Evolutionary conservation across 106 monocot species (phyloP).

Genomic region (Amphibolis antarctica): DNA sequence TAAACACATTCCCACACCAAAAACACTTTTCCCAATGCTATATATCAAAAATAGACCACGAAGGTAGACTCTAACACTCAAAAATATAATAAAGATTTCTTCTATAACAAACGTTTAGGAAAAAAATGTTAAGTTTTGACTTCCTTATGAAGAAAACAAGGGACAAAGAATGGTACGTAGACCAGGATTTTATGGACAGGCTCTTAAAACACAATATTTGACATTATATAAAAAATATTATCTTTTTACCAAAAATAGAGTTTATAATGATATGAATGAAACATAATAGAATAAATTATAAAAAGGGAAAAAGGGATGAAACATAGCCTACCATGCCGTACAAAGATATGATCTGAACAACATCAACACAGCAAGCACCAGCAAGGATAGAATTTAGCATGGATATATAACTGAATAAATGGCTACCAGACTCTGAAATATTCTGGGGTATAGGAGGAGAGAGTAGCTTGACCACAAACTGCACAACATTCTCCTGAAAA

Average conservation of each 20-base stretch:
- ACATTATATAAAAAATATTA: not conserved
- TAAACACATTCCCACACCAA: too few species aligned
- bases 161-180: not conserved
- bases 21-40: too few species aligned
- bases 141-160: not conserved
- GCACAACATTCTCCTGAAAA: slow-evolving; percentile 73
- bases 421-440: slow-evolving; percentile 30
- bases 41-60: too few species aligned
- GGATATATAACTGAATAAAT: slow-evolving; percentile 56
- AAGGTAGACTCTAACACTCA: too few species aligned
- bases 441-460: slow-evolving; percentile 47
- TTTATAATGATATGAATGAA: not conserved
- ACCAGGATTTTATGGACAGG: too few species aligned
- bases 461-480: slow-evolving; percentile 56
- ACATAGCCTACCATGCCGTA: slow-evolving; percentile 64
- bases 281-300: not conserved
- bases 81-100: too few species aligned
- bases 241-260: not conserved
- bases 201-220: not conserved
- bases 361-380: slow-evolving; percentile 44
- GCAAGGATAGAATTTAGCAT: slow-evolving; percentile 66
- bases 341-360: slow-evolving; percentile 83
- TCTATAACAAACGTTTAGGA: too few species aligned
- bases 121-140: too few species aligned
- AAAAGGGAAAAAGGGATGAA: slow-evolving; percentile 1